Evolutionary conservation across 495 filamentous ascomycete genomes (phyloP).

Genomic region (Xylaria nigripes): DNA sequence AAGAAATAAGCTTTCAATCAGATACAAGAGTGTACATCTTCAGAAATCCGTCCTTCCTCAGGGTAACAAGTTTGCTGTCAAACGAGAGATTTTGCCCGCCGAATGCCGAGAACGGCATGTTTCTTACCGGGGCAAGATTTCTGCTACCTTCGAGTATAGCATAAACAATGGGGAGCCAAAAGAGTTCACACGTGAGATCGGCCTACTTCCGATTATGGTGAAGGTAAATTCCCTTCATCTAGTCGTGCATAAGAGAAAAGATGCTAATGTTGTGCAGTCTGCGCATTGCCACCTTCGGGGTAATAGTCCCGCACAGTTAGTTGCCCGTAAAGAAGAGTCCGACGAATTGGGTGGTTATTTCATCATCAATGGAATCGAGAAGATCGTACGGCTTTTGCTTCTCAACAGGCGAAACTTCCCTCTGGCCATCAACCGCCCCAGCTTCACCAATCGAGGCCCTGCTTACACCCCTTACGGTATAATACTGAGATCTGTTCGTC

Average conservation of each 20-base stretch:
- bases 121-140: constrained; percentile 81
- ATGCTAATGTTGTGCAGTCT: constrained; percentile 43
- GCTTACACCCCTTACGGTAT: constrained; percentile 84
- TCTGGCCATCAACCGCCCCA: constrained; percentile 83
- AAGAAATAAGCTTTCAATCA: constrained; percentile 64
- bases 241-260: neutral
- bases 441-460: constrained; percentile 75
- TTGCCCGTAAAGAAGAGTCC: constrained; percentile 80
- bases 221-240: constrained; percentile 45
- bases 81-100: constrained; percentile 75
- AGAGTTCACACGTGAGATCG: constrained; percentile 73
- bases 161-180: constrained; percentile 80
- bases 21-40: constrained; percentile 67
- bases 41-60: constrained; percentile 66
- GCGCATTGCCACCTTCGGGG: constrained; percentile 85
- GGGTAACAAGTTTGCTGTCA: constrained; percentile 68
- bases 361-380: constrained; percentile 92
- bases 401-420: constrained; percentile 86
- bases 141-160: constrained; percentile 67
- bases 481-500: constrained; percentile 81
- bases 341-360: constrained; percentile 94
- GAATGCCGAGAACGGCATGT: constrained; percentile 92
- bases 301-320: constrained; percentile 70
- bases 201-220: constrained; percentile 87
- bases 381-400: constrained; percentile 86